These are phyloP conservation scores for Dalechampia spathulata DNA, from an alignment of 441 rosid species.

Conservation along the genomic window DNA sequence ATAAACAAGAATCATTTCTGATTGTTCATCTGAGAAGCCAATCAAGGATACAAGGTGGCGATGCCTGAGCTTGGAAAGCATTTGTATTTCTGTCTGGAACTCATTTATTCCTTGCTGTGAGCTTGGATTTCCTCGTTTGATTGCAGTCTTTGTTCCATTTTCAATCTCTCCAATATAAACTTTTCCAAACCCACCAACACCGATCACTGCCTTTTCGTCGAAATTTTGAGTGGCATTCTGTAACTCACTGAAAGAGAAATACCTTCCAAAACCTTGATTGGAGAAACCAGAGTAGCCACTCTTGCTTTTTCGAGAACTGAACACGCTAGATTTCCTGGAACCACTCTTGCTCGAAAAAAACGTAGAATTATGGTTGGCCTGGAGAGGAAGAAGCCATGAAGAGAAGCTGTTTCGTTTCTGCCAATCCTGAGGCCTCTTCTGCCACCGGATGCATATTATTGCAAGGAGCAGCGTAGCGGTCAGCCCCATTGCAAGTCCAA, in stretches of 20 bases:
- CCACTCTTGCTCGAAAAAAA: conserved; percentile 47
- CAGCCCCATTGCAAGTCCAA: conserved; percentile 68
- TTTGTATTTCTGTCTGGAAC: conserved; percentile 81
- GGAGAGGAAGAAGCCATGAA: conserved; percentile 65
- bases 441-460: conserved; percentile 59
- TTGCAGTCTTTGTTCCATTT: conserved; percentile 67
- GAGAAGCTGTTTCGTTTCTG: conserved; percentile 58
- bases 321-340: conserved; percentile 36
- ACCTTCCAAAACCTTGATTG: conserved; percentile 60
- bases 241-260: conserved; percentile 53
- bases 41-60: conserved; percentile 82
- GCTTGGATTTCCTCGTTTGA: conserved; percentile 72
- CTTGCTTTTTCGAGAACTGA: conserved; percentile 52
- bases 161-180: conserved; percentile 60
- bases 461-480: conserved; percentile 63
- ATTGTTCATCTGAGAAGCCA: conserved; percentile 68
- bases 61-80: conserved; percentile 83
- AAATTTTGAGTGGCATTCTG: conserved; percentile 72
- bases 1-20: conserved; percentile 82
- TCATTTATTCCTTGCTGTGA: conserved; percentile 84
- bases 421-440: conserved; percentile 55
- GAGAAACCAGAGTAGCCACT: conserved; percentile 46
- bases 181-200: conserved; percentile 85
- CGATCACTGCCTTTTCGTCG: conserved; percentile 56
- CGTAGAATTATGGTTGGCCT: conserved; percentile 37